These are phyloP conservation scores for Neurospora sp. DNA, from an alignment of 495 filamentous ascomycete genomes.

Conservation along the genomic window DNA sequence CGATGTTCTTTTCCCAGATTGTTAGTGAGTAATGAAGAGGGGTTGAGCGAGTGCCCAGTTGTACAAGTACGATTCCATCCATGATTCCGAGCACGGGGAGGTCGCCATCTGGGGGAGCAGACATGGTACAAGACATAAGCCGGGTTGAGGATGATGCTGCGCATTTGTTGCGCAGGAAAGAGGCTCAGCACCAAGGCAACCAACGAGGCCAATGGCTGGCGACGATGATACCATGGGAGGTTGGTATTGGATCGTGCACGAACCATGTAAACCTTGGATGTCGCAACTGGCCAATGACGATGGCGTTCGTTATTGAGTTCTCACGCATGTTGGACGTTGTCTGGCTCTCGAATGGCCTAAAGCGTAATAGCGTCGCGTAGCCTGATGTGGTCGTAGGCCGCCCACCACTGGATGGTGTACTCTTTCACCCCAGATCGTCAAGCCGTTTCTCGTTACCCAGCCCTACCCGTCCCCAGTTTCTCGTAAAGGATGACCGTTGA, in stretches of 20 bases:
- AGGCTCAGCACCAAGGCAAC: background rate
- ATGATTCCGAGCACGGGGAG: background rate
- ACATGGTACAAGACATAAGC: background rate
- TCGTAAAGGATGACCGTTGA: background rate
- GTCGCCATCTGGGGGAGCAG: background rate
- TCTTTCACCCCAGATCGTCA: background rate
- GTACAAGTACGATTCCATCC: background rate
- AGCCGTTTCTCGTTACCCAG: background rate
- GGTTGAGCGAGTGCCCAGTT: background rate
- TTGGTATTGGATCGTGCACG: background rate
- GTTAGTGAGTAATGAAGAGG: background rate
- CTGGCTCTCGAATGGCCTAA: background rate
- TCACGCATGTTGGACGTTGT: background rate
- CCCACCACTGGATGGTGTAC: background rate
- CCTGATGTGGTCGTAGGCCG: background rate
- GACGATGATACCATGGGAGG: background rate
- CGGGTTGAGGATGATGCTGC: background rate
- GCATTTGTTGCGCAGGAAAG: background rate
- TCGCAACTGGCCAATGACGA: background rate
- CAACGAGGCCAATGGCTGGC: background rate
- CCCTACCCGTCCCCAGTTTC: background rate
- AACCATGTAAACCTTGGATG: background rate
- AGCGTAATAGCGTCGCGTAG: background rate
- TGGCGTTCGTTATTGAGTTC: background rate
- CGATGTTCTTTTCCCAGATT: background rate